Conservation (phyloP, 257 asterid species). For the Ocimum tenuiflorum region DNA sequence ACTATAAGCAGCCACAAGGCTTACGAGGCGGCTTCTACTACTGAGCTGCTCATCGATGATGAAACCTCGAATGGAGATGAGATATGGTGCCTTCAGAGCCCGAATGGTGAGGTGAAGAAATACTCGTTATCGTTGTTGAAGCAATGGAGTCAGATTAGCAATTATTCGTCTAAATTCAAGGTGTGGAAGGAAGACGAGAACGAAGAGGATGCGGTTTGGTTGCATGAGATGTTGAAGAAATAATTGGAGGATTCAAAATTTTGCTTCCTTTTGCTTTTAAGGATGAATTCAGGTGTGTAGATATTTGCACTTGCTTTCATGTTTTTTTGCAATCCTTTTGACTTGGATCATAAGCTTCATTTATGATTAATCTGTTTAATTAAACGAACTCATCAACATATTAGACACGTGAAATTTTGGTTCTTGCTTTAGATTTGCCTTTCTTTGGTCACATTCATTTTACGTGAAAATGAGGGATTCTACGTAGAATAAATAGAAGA, state of each 20-base stretch:
- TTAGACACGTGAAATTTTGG: too few species aligned
- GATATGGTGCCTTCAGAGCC: slow-evolving; percentile 26
- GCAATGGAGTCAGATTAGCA: background rate
- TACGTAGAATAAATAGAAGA: too few species aligned
- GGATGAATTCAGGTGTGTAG: too few species aligned
- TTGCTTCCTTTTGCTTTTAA: too few species aligned
- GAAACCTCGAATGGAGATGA: background rate
- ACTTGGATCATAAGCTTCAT: too few species aligned
- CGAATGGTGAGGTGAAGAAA: background rate
- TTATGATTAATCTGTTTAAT: too few species aligned
- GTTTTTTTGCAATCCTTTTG: too few species aligned
- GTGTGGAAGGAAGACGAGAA: slow-evolving; percentile 38
- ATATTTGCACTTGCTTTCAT: too few species aligned
- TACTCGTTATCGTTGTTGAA: background rate
- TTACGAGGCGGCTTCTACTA: background rate
- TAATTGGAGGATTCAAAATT: background rate
- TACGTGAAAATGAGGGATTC: too few species aligned
- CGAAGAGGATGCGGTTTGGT: slow-evolving; percentile 30
- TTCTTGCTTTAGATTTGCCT: too few species aligned
- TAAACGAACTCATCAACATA: too few species aligned
- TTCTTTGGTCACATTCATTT: too few species aligned
- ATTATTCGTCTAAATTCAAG: slow-evolving; percentile 27
- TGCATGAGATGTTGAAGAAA: slow-evolving; percentile 27
- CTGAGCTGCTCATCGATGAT: slow-evolving; percentile 10
- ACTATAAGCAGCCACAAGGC: slow-evolving; percentile 9